A percentile compares a stretch with the other conserved stretches of the same genome.
Evolutionary conservation across 2,329 filamentous ascomycete genomes (phyloP).

Genomic region (Byssoonygena ceratinophila): DNA sequence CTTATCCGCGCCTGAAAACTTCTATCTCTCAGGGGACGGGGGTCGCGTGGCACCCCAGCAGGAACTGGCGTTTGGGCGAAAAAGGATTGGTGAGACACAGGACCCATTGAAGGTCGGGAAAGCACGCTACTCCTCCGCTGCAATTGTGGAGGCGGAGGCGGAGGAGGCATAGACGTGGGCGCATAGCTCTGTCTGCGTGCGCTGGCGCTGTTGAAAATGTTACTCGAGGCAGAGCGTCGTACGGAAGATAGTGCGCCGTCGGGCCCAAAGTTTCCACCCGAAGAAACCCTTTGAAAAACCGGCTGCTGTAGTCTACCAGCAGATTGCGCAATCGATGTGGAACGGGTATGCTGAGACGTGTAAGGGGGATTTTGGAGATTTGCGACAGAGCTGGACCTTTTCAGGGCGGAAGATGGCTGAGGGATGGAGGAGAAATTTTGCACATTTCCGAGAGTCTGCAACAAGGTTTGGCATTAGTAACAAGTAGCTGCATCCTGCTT

Average conservation of each 20-base stretch:
- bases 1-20: constrained; percentile 71
- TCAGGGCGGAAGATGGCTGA: constrained; percentile 85
- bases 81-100: constrained; percentile 78
- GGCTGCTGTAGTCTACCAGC: constrained; percentile 74
- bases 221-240: constrained; percentile 66
- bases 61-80: constrained; percentile 77
- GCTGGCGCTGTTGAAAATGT: constrained; percentile 47
- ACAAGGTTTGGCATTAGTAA: constrained; percentile 18
- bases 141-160: constrained; percentile 42
- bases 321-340: constrained; percentile 79
- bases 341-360: constrained; percentile 64
- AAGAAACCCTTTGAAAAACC: constrained; percentile 71
- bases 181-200: constrained; percentile 63
- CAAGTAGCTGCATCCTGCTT: not conserved
- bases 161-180: constrained; percentile 45
- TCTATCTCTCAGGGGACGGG: constrained; percentile 72
- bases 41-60: constrained; percentile 74
- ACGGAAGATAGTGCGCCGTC: constrained; percentile 74
- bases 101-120: constrained; percentile 59
- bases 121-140: constrained; percentile 73
- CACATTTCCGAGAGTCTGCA: constrained; percentile 68
- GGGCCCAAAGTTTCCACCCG: constrained; percentile 60
- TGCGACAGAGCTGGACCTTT: constrained; percentile 72
- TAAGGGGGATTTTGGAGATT: constrained; percentile 54
- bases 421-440: constrained; percentile 77